phyloP scores from a whole-genome alignment of 331 rosid species.

The Telfairia occidentalis region DNA sequence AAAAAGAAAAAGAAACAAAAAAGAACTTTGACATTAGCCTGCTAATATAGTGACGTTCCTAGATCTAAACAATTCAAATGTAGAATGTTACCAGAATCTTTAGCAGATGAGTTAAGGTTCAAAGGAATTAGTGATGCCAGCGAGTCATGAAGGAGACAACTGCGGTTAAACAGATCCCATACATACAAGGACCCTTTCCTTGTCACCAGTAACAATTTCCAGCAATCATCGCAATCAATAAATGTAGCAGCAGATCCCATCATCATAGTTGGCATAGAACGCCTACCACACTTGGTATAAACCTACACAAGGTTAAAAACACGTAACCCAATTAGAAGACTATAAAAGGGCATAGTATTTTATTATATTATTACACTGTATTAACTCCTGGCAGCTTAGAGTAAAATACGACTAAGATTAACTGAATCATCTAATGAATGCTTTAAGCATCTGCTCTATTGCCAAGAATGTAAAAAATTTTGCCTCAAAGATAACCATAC shows the following conservation, averaged over 20 bases:
- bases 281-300: conserved; percentile 90
- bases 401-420: background rate
- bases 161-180: conserved; percentile 72
- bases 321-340: background rate
- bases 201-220: conserved; percentile 88
- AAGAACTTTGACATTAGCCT: background rate
- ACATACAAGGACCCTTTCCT: conserved; percentile 69
- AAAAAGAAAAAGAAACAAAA: background rate
- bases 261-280: conserved; percentile 96
- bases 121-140: conserved; percentile 60
- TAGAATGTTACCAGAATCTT: conserved; percentile 54
- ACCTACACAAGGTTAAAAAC: conserved; percentile 39
- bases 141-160: conserved; percentile 76
- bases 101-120: conserved; percentile 40
- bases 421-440: background rate
- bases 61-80: background rate
- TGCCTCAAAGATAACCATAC: background rate
- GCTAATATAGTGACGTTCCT: conserved; percentile 7
- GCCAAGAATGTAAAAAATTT: background rate
- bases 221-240: conserved; percentile 85
- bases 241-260: conserved; percentile 89
- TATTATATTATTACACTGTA: background rate
- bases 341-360: background rate
- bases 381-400: background rate
- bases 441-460: background rate